Evolutionary conservation across 1,139 yeast species (phyloP).

Genomic region (Debaryomyces singareniensis): DNA sequence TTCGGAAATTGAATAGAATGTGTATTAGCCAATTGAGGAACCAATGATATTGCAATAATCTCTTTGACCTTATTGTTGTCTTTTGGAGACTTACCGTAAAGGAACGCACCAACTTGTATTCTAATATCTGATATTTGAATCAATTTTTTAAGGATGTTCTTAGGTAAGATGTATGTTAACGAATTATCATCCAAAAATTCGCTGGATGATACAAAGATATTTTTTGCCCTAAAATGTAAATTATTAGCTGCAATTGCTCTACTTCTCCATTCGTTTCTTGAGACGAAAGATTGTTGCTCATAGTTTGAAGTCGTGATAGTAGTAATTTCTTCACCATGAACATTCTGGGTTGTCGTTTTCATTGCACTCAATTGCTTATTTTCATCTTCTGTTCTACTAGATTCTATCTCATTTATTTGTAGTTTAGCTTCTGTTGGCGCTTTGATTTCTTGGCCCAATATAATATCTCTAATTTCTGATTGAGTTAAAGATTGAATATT

Average conservation of each 20-base stretch:
- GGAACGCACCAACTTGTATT: conserved; percentile 74
- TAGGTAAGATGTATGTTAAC: conserved; percentile 71
- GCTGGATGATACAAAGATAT: conserved; percentile 59
- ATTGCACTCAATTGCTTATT: conserved; percentile 61
- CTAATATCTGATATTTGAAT: conserved; percentile 77
- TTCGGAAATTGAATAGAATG: conserved; percentile 61
- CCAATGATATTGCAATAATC: conserved; percentile 65
- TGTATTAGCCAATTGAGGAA: conserved; percentile 82
- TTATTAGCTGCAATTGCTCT: conserved; percentile 77
- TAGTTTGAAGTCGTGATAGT: conserved; percentile 89
- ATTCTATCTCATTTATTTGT: conserved; percentile 75
- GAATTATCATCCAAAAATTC: conserved; percentile 47
- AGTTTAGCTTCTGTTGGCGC: conserved; percentile 84
- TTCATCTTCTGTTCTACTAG: conserved; percentile 30
- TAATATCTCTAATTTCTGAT: conserved; percentile 87
- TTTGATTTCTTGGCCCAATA: conserved; percentile 87
- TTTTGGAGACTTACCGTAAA: conserved; percentile 70
- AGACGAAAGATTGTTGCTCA: conserved; percentile 77
- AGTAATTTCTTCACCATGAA: conserved; percentile 92
- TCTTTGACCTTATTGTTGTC: conserved; percentile 75
- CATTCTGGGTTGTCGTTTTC: conserved; percentile 80
- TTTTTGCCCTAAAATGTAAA: conserved; percentile 68
- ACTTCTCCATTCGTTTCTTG: conserved; percentile 88
- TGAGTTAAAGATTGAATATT: conserved; percentile 86
- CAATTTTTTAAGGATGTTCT: conserved; percentile 70